phyloP scores from a whole-genome alignment of 2,329 filamentous ascomycete species.

The Xylariales sp. region DNA sequence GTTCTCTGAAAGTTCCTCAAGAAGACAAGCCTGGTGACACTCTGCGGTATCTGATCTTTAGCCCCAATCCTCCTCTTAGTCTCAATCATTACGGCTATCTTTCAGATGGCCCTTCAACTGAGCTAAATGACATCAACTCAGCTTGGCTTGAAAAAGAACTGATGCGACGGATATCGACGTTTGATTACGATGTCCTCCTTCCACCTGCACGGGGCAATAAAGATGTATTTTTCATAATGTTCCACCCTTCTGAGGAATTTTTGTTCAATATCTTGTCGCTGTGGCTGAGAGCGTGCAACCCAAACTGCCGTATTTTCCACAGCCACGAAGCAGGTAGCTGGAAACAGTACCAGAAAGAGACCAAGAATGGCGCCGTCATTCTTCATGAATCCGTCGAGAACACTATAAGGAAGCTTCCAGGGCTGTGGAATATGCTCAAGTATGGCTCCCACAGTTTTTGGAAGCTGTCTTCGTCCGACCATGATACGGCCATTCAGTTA shows the following conservation, averaged over 20 bases:
- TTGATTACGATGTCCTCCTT: slow-evolving; percentile 4
- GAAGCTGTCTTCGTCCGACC: slow-evolving; percentile 6
- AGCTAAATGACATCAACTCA: slow-evolving; percentile 6
- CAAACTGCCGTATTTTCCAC: slow-evolving; percentile 22
- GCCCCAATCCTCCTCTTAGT: slow-evolving; percentile 8
- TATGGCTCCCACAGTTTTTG: slow-evolving; percentile 15
- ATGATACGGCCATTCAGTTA: neutral
- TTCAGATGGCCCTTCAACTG: slow-evolving; percentile 6
- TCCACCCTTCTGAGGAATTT: neutral
- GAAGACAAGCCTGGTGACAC: slow-evolving; percentile 7
- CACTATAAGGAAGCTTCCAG: slow-evolving; percentile 19
- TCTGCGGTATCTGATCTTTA: slow-evolving; percentile 21
- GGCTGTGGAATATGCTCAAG: slow-evolving; percentile 19
- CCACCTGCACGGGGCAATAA: neutral
- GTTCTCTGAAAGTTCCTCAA: slow-evolving; percentile 10
- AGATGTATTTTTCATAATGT: slow-evolving; percentile 6
- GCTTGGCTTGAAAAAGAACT: neutral
- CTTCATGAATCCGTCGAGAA: slow-evolving; percentile 20
- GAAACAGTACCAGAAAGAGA: slow-evolving; percentile 19
- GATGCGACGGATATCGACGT: neutral
- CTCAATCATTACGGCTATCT: slow-evolving; percentile 15
- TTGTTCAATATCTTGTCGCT: slow-evolving; percentile 2
- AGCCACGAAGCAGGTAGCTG: slow-evolving; percentile 17
- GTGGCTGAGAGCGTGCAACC: slow-evolving; percentile 17
- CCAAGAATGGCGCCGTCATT: slow-evolving; percentile 23